Percentiles rank a stretch among this genome's conserved stretches.
Conservation (phyloP, 441 rosid species). For the Eruca vesicaria region DNA sequence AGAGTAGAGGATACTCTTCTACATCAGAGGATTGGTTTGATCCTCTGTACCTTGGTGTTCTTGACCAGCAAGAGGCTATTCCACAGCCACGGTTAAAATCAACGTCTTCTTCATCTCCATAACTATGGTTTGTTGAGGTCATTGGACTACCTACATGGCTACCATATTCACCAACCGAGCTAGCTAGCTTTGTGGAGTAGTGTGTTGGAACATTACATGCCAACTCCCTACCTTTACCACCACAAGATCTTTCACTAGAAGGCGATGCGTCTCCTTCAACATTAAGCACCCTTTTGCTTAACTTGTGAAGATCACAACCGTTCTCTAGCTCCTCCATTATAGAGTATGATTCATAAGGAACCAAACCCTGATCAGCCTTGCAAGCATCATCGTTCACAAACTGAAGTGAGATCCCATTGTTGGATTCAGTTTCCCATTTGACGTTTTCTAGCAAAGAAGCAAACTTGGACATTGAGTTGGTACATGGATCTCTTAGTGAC, state of each 20-base stretch:
- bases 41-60: conserved; percentile 68
- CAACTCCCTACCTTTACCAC: conserved; percentile 37
- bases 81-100: conserved; percentile 59
- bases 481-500: conserved; percentile 90
- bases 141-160: conserved; percentile 58
- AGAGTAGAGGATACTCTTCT: conserved; percentile 71
- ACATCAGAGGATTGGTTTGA: conserved; percentile 59
- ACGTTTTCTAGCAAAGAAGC: conserved; percentile 71
- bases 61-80: conserved; percentile 79
- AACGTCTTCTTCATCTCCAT: conserved; percentile 54
- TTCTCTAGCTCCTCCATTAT: conserved; percentile 41
- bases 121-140: conserved; percentile 46
- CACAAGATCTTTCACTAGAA: conserved; percentile 33
- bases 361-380: conserved; percentile 32
- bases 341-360: conserved; percentile 33
- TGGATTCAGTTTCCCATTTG: conserved; percentile 82
- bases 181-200: conserved; percentile 19
- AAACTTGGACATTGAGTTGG: conserved; percentile 91
- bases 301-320: conserved; percentile 40
- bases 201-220: conserved; percentile 23
- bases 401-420: conserved; percentile 65
- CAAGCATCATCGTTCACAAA: conserved; percentile 39
- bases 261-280: conserved; percentile 26
- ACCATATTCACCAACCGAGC: conserved; percentile 51
- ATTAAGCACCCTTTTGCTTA: conserved; percentile 29